These are phyloP conservation scores for Ganoderma sinense DNA, from an alignment of 1,284 basidiomycete genomes.

Conservation along the genomic window DNA sequence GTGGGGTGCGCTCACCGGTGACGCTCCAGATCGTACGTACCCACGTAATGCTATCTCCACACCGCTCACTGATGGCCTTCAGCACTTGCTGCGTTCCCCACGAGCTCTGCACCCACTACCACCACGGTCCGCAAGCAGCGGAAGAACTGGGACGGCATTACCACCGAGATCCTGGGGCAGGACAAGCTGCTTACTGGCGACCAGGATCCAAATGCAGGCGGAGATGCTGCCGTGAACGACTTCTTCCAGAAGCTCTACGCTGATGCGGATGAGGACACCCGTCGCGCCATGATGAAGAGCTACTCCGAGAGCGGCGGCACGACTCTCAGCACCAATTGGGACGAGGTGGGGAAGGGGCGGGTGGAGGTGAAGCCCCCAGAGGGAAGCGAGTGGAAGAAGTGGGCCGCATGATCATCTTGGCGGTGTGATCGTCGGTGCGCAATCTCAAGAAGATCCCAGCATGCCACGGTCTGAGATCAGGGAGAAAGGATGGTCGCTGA, in stretches of 20 bases:
- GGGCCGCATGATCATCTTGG: slow-evolving; percentile 45
- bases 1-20: slow-evolving; percentile 83
- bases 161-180: slow-evolving; percentile 64
- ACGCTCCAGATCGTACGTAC: slow-evolving; percentile 73
- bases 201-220: slow-evolving; percentile 86
- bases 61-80: not conserved
- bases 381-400: slow-evolving; percentile 85
- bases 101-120: slow-evolving; percentile 38
- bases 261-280: slow-evolving; percentile 89
- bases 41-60: too few species aligned
- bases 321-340: slow-evolving; percentile 93
- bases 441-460: not conserved
- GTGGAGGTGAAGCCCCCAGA: slow-evolving; percentile 83
- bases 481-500: not conserved
- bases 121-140: slow-evolving; percentile 45
- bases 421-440: not conserved
- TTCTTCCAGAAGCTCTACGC: slow-evolving; percentile 89
- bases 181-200: slow-evolving; percentile 70
- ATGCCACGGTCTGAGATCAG: not conserved
- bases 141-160: slow-evolving; percentile 89
- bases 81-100: slow-evolving; percentile 44
- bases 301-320: slow-evolving; percentile 93
- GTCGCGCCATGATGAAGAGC: slow-evolving; percentile 95
- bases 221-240: slow-evolving; percentile 77
- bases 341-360: slow-evolving; percentile 75